Conservation (phyloP, 176 grass and related monocot genomes). For the Dactylis glomerata region DNA sequence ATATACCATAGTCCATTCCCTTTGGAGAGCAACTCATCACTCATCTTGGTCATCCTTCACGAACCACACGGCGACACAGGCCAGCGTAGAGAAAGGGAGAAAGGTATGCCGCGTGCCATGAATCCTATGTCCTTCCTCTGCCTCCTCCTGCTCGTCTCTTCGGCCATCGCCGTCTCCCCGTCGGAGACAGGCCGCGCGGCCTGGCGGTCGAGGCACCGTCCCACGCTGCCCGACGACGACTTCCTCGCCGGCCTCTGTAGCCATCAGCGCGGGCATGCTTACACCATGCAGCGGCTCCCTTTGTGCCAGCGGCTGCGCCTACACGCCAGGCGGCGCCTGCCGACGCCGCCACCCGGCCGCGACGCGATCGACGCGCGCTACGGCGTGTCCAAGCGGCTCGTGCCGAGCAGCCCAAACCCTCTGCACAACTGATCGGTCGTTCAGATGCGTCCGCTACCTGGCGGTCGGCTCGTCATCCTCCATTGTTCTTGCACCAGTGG, state of each 20-base stretch:
- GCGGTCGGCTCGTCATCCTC: constrained; percentile 22
- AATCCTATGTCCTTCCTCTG: not conserved
- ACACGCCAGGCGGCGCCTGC: constrained; percentile 8
- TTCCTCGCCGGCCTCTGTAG: constrained; percentile 33
- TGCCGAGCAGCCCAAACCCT: constrained; percentile 50
- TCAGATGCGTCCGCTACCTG: not conserved
- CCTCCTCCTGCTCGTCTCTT: constrained; percentile 6
- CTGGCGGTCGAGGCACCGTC: not conserved
- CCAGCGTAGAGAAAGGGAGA: not conserved
- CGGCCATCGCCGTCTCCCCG: constrained; percentile 1
- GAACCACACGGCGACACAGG: not conserved
- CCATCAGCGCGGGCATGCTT: not conserved
- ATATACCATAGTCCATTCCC: not conserved
- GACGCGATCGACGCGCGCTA: constrained; percentile 45
- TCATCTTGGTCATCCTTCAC: not conserved
- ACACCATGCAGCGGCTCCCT: not conserved
- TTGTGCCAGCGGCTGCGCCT: constrained; percentile 33
- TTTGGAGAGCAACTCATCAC: not conserved
- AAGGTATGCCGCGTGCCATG: constrained; percentile 4
- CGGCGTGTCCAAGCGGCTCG: constrained; percentile 47
- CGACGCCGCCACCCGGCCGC: constrained; percentile 15
- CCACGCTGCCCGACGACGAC: not conserved
- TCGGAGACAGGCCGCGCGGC: not conserved
- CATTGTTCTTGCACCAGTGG: constrained; percentile 52
- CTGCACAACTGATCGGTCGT: constrained; percentile 48